Base-by-base conservation (phyloP, 1,284 basidiomycete species). In the Cryptococcus sp. region DNA sequence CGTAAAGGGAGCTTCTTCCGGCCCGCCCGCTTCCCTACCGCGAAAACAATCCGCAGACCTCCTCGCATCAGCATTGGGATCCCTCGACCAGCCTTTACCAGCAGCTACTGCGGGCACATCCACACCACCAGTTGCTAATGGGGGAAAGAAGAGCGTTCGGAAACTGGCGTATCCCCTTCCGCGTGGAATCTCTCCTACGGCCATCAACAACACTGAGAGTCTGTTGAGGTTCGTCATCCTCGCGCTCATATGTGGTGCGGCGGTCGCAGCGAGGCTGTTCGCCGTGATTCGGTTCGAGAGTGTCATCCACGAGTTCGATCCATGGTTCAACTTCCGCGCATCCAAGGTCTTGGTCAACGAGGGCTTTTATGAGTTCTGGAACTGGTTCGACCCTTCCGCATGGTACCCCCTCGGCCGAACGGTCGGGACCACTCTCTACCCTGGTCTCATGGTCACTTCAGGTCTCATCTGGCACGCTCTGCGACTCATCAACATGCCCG, bases 331-430 rank as follows among this genome's bases (percentile, higher is more conserved):
- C 78, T 94, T 91, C 81, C 92, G 93, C 48, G 93, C 93, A 48
- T 95, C 93, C 2, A 86, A 83, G 71, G 88, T 96, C 5, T 81
- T 97, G 43, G 90, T 92, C 22, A 85, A 89, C 23, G 83, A 95
- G 69, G 93, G 93, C n/a, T 96, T 97, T 82, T 93, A 95, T 82
- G 93, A 89, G 86, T 99, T 94, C 81, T 99, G 91, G 95, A 99
- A 99, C 78, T 99, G 96, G 96, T 99, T 99, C 78, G 96, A 99
- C 80, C 93, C 94, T 38, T 96, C 96, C 5, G 94, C 94, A 70
- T 95, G 92, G 96, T 99, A 99, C 75, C 96, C 96, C 15, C 87
- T 99, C 1, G 96, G 96, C 49, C 90, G 96, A 72, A 93, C 96
- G 50, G 95, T 98, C 46, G 96, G 96, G 55, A 95, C 95, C 48